Conservation (phyloP, 2,329 filamentous ascomycete species). For the Exophiala viscosa region DNA sequence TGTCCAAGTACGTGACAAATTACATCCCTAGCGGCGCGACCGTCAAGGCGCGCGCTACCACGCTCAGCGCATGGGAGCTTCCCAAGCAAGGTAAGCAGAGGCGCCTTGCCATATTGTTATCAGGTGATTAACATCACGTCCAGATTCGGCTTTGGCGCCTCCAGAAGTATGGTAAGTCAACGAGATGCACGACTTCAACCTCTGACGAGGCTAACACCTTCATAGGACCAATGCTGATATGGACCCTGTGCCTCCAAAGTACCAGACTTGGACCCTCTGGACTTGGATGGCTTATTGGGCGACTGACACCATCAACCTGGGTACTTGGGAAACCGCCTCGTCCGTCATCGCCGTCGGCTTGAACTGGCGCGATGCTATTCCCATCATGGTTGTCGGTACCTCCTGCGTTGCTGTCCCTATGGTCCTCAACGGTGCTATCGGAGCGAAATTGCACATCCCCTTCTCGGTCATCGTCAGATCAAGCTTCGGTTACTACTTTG, state of each 20-base stretch:
- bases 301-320: conserved; percentile 39
- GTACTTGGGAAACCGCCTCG: conserved; percentile 53
- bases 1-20: conserved; percentile 28
- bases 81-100: conserved; percentile 39
- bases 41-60: conserved; percentile 40
- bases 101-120: background rate
- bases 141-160: conserved; percentile 45
- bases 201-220: conserved; percentile 36
- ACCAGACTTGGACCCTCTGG: conserved; percentile 30
- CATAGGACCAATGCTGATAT: conserved; percentile 51
- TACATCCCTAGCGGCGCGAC: conserved; percentile 36
- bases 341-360: conserved; percentile 51
- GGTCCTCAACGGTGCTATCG: conserved; percentile 53
- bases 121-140: background rate
- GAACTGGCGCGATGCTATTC: conserved; percentile 41
- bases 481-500: conserved; percentile 57
- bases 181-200: background rate
- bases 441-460: conserved; percentile 44
- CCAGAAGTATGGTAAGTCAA: conserved; percentile 42
- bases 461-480: conserved; percentile 57
- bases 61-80: conserved; percentile 45
- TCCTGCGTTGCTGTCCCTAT: conserved; percentile 30
- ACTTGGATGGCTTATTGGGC: conserved; percentile 43
- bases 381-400: conserved; percentile 21
- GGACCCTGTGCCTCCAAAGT: conserved; percentile 37